A percentile compares a stretch with the other conserved stretches of the same genome.
Evolutionary conservation across 2,329 filamentous ascomycete genomes (phyloP).

Genomic region (Ophiobolus disseminans): DNA sequence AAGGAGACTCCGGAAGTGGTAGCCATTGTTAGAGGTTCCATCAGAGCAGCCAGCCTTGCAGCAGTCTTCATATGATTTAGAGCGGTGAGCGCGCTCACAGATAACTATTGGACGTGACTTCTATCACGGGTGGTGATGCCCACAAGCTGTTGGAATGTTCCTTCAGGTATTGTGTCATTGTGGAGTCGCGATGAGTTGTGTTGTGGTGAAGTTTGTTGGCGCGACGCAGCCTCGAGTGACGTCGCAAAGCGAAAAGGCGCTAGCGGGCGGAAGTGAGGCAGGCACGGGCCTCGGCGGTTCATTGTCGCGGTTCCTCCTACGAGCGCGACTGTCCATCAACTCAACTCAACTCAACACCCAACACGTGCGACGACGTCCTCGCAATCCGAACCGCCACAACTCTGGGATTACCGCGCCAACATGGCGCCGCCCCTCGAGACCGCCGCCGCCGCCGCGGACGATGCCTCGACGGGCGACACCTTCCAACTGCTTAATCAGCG

Average conservation of each 20-base stretch:
- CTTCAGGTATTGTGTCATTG: too few relatives aligned
- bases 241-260: neutral
- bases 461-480: slow-evolving; percentile 38
- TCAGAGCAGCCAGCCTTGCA: too few relatives aligned
- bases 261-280: slow-evolving; percentile 1
- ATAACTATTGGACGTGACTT: too few relatives aligned
- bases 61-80: too few relatives aligned
- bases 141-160: too few relatives aligned
- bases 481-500: slow-evolving; percentile 80
- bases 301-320: slow-evolving; percentile 7
- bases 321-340: neutral
- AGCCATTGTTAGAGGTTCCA: too few relatives aligned
- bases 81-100: too few relatives aligned
- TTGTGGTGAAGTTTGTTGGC: too few relatives aligned
- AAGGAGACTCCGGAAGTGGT: too few relatives aligned
- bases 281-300: neutral
- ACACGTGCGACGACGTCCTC: slow-evolving; percentile 4
- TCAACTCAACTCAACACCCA: neutral
- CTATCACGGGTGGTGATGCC: too few relatives aligned
- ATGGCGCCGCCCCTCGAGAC: slow-evolving; percentile 43
- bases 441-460: slow-evolving; percentile 38
- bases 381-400: slow-evolving; percentile 8
- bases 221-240: too few relatives aligned
- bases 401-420: slow-evolving; percentile 33
- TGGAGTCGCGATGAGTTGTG: too few relatives aligned